A percentile compares a stretch with the other conserved stretches of the same genome.
These are phyloP conservation scores for Parietaria judaica DNA, from an alignment of 306 rosid genomes.

Conservation along the genomic window DNA sequence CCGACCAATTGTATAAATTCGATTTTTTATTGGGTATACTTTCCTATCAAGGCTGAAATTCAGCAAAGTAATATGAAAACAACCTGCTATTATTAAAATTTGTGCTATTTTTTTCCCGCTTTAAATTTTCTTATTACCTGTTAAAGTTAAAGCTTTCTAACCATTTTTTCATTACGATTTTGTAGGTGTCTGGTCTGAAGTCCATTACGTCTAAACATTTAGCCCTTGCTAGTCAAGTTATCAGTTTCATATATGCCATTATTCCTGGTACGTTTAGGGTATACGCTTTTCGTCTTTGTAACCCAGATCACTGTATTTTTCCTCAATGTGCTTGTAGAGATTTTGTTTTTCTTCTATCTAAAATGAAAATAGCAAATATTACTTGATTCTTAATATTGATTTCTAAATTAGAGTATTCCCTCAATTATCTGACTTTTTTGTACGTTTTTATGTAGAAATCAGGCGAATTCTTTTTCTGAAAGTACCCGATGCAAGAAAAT, in stretches of 20 bases:
- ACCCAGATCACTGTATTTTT: not conserved
- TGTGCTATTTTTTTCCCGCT: not conserved
- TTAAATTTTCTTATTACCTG: no score
- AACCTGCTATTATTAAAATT: not conserved
- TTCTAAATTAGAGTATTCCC: not conserved
- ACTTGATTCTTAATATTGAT: not conserved
- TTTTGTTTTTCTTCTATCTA: not conserved
- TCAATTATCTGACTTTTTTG: conserved; percentile 26
- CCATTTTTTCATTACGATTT: conserved; percentile 15
- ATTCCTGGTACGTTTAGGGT: conserved; percentile 79
- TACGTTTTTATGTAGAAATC: conserved; percentile 54
- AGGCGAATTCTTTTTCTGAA: conserved; percentile 80
- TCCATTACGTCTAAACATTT: conserved; percentile 96
- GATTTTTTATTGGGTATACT: no score
- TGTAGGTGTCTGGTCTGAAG: conserved; percentile 97
- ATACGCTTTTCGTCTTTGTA: not conserved
- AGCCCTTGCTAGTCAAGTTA: conserved; percentile 99
- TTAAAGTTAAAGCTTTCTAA: no score
- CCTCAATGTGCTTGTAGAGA: not conserved
- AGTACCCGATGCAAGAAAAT: conserved; percentile 84
- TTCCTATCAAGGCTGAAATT: no score
- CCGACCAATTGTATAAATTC: not conserved
- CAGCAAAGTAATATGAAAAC: not conserved
- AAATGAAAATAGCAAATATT: not conserved
- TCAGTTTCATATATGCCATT: conserved; percentile 69